Conservation (phyloP, 202 grass and related monocot genomes). For the Setaria italica region DNA sequence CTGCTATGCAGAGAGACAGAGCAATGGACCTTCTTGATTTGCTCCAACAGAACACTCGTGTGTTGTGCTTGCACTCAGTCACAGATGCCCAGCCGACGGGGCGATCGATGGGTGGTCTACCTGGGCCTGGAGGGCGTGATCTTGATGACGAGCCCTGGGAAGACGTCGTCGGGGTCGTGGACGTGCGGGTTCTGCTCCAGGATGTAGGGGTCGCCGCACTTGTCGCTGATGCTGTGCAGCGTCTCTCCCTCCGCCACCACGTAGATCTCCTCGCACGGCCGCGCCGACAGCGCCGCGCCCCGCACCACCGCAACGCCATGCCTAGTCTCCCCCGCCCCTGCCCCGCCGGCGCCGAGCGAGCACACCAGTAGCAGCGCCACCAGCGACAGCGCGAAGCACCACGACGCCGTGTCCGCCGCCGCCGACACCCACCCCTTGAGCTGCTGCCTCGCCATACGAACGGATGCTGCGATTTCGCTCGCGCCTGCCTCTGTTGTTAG, state of each 20-base stretch:
- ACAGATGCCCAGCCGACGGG: neutral
- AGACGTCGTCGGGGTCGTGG: slow-evolving; percentile 93
- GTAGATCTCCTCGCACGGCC: slow-evolving; percentile 87
- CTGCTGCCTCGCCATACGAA: slow-evolving; percentile 30
- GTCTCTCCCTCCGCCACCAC: slow-evolving; percentile 83
- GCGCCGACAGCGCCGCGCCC: slow-evolving; percentile 52
- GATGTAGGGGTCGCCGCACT: slow-evolving; percentile 78
- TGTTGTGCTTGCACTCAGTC: neutral
- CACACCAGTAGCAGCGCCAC: slow-evolving; percentile 71
- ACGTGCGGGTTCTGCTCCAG: slow-evolving; percentile 84
- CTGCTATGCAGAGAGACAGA: neutral
- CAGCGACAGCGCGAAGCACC: slow-evolving; percentile 63
- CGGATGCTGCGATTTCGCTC: neutral
- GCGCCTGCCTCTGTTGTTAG: too few species aligned
- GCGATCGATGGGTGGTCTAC: neutral
- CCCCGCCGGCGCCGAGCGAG: slow-evolving; percentile 40
- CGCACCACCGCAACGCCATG: slow-evolving; percentile 10
- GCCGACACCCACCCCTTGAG: neutral
- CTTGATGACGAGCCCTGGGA: slow-evolving; percentile 83
- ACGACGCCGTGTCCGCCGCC: slow-evolving; percentile 62
- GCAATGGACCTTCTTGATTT: neutral
- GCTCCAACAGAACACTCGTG: neutral
- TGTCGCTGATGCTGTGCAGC: slow-evolving; percentile 91
- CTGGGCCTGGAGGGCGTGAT: slow-evolving; percentile 58
- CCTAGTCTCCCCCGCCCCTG: neutral